Evolutionary conservation across 1,284 basidiomycete genomes (phyloP).

Genomic region (Lentinus polychrous): DNA sequence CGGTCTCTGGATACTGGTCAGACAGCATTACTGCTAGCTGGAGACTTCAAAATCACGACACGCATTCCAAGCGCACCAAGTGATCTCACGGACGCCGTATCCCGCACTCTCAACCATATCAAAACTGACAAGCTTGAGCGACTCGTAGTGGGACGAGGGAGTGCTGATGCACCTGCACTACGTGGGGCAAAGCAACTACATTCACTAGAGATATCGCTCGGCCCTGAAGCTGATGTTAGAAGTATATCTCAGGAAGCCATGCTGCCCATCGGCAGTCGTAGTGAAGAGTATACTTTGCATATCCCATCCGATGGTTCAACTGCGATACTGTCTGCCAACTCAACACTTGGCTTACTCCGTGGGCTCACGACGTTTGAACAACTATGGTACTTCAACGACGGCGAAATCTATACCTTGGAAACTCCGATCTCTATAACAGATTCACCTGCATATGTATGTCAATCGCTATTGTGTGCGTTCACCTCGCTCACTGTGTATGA

Average conservation of each 20-base stretch:
- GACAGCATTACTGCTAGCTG: slow-evolving; percentile 39
- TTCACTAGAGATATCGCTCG: slow-evolving; percentile 36
- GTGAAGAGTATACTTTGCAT: slow-evolving; percentile 59
- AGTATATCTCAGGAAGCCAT: slow-evolving; percentile 50
- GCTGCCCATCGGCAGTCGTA: slow-evolving; percentile 40
- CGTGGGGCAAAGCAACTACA: slow-evolving; percentile 19
- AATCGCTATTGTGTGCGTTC: background rate
- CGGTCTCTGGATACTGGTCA: slow-evolving; percentile 40
- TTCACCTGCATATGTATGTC: slow-evolving; percentile 1
- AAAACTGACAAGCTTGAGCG: slow-evolving; percentile 37
- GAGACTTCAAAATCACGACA: slow-evolving; percentile 2
- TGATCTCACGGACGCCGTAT: slow-evolving; percentile 41
- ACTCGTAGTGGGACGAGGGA: slow-evolving; percentile 44
- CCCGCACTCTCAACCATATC: slow-evolving; percentile 32
- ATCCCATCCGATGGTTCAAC: slow-evolving; percentile 52
- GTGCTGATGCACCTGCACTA: slow-evolving; percentile 28
- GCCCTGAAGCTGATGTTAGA: slow-evolving; percentile 17
- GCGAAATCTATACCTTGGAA: slow-evolving; percentile 47
- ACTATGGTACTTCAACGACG: slow-evolving; percentile 54
- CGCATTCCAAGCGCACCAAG: slow-evolving; percentile 27
- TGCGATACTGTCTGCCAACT: slow-evolving; percentile 59
- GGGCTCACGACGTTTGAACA: slow-evolving; percentile 83
- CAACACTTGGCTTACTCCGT: slow-evolving; percentile 71
- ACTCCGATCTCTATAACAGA: slow-evolving; percentile 47
- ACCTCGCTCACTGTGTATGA: background rate